These are phyloP conservation scores for Collybiopsis luxurians DNA, from an alignment of 768 basidiomycete genomes.

Conservation along the genomic window DNA sequence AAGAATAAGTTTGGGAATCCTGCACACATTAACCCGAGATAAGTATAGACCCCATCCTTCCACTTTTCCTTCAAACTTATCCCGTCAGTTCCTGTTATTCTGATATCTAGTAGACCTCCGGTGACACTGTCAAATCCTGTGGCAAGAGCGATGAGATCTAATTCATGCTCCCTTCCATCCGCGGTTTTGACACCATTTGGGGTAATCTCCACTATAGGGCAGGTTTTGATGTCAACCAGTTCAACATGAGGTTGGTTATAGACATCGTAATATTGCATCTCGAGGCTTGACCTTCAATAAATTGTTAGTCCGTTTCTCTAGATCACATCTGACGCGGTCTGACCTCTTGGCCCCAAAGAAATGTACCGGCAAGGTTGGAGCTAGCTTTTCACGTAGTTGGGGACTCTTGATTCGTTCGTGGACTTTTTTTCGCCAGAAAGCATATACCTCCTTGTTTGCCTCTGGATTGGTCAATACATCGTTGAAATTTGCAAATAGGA, in stretches of 20 bases:
- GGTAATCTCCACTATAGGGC: conserved; percentile 19
- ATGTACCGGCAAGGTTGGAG: conserved; percentile 19
- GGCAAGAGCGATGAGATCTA: conserved; percentile 21
- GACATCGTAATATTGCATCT: conserved; percentile 21
- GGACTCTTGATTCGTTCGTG: conserved; percentile 16
- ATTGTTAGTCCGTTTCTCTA: too few species aligned
- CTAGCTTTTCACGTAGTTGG: conserved; percentile 22
- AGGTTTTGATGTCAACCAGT: conserved; percentile 20
- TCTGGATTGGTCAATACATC: conserved; percentile 16
- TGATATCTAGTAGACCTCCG: conserved; percentile 21
- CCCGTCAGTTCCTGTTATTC: conserved; percentile 19
- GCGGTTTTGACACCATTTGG: conserved; percentile 18
- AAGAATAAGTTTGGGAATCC: conserved; percentile 24
- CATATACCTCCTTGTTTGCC: conserved; percentile 22
- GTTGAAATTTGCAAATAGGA: conserved; percentile 15
- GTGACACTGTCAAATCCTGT: conserved; percentile 25
- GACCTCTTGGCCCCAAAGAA: conserved; percentile 23
- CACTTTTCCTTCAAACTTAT: conserved; percentile 20
- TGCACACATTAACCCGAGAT: conserved; percentile 20
- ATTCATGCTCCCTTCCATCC: conserved; percentile 19
- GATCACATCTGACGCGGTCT: too few species aligned
- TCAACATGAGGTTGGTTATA: conserved; percentile 22
- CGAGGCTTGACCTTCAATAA: too few species aligned
- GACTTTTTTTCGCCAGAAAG: conserved; percentile 24
- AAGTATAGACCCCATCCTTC: conserved; percentile 19